Evolutionary conservation across 257 asterid genomes (phyloP), one percentile per base, ranked within the genome.

Genomic region (Avicennia marina): DNA sequence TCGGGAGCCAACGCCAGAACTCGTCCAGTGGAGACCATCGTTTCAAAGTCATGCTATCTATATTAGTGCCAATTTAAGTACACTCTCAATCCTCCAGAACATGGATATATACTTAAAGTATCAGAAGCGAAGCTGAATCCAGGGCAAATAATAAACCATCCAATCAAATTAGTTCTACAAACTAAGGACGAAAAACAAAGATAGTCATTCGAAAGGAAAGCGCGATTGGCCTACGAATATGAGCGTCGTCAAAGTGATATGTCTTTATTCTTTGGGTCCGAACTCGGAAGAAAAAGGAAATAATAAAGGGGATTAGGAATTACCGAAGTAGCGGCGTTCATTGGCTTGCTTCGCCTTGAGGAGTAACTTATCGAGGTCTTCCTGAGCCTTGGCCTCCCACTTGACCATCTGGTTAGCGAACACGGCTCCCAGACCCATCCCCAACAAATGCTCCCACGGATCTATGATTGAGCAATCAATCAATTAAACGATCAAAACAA

Each of bases 381-480:
- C 95, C 74, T 78, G 77, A 44, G 93, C 43, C 72, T 89, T 77
- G 49, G 62, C 83, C 6, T 93, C 99, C 84, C 87, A 86, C 52
- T 89, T 93, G 40, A 89, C 94, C 89, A 83, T 57, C 79, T 93
- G 96, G 59, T 84, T 82, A 15, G 84, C 95, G 44, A 83, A 74
- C 33, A 93, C 81, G 13, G 68, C 94, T 21, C 99, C 99, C 68
- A 93, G 63, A 10, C 97, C 99, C 88, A 93, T 93, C 20, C 97
- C 99, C 76, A 93, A 41, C 61, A 93, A 64, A 81, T 93, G 99
- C 70, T 93, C 99, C 97, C 99, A 93, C 13, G 99, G 99, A 89
- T 93, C 98, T 91, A 81, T 61, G 70, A 45, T 47, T 62, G 3
- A 55, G 3, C 15, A 59, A 29, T 49, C 62, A 21, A n/a, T 51